A percentile compares a stretch with the other conserved stretches of the same genome.
Evolutionary conservation across 139 green algal genomes (phyloP).

Genomic region (Chlorella vulgaris): DNA sequence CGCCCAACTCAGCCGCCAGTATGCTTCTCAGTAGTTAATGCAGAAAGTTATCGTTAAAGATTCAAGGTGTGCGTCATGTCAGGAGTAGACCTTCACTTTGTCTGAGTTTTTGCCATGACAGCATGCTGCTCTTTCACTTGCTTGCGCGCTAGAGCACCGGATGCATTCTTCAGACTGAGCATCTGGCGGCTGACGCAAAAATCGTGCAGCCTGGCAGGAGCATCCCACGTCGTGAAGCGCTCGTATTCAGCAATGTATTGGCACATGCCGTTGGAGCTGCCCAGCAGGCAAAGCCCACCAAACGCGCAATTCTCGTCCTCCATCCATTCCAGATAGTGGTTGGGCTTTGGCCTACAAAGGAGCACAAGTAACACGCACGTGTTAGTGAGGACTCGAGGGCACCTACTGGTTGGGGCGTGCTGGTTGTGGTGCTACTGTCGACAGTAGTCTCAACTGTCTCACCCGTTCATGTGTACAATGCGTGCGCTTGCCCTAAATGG

Average conservation of each 20-base stretch:
- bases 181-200: constrained; percentile 7
- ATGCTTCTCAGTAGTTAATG: too few species aligned
- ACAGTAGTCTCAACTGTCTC: not conserved
- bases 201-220: not conserved
- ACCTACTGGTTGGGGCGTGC: not conserved
- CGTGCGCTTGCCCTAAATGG: constrained; percentile 3
- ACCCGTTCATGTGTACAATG: constrained; percentile 27
- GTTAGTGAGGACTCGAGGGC: not conserved
- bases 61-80: too few species aligned
- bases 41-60: too few species aligned
- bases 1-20: too few species aligned
- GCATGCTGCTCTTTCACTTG: too few species aligned
- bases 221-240: not conserved
- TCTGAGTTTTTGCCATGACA: too few species aligned
- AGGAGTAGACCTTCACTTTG: too few species aligned
- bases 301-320: not conserved
- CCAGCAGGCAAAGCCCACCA: constrained; percentile 7
- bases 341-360: constrained; percentile 18
- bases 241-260: not conserved
- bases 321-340: constrained; percentile 18
- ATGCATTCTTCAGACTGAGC: too few species aligned
- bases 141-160: too few species aligned
- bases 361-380: not conserved
- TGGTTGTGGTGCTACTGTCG: not conserved
- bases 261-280: not conserved